phyloP scores from a whole-genome alignment of 2,329 filamentous ascomycete species.

The Pseudonectria foliicola region DNA sequence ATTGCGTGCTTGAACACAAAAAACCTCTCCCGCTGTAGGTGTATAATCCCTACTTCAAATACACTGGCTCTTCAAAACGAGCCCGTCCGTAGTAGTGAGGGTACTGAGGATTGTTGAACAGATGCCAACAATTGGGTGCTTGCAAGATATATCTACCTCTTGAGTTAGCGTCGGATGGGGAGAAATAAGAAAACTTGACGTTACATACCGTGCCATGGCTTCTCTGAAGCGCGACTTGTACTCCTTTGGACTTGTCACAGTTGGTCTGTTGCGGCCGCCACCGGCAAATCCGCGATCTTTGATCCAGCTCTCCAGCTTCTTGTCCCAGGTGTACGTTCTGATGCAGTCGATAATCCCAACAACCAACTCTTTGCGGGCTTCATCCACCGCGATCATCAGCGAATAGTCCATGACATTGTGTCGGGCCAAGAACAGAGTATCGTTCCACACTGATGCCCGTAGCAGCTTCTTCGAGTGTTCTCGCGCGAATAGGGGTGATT shows the following conservation, averaged over 20 bases:
- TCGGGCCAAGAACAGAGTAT: constrained; percentile 86
- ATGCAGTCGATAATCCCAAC: constrained; percentile 99
- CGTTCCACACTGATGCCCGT: constrained; percentile 89
- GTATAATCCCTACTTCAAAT: constrained; percentile 4
- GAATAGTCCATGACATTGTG: constrained; percentile 99
- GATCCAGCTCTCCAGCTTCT: constrained; percentile 99
- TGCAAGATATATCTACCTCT: constrained; percentile 58
- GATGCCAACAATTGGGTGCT: constrained; percentile 69
- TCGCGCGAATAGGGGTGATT: constrained; percentile 87
- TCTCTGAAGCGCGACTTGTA: constrained; percentile 95
- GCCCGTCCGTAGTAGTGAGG: constrained; percentile 30
- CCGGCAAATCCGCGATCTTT: constrained; percentile 85
- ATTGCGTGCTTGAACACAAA: too few relatives aligned
- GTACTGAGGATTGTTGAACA: constrained; percentile 46
- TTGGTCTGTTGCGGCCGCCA: constrained; percentile 74
- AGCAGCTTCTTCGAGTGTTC: constrained; percentile 95
- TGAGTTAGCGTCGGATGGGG: constrained; percentile 7
- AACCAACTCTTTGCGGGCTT: constrained; percentile 79
- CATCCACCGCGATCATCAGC: constrained; percentile 96
- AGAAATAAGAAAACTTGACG: not conserved
- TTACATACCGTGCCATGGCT: constrained; percentile 84
- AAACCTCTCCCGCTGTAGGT: too few relatives aligned
- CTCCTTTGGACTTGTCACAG: constrained; percentile 94
- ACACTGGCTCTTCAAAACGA: constrained; percentile 33
- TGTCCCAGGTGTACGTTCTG: constrained; percentile 98